phyloP scores from a whole-genome alignment of 352 stramenopile genomes.

The Phytophthora citrophthora region DNA sequence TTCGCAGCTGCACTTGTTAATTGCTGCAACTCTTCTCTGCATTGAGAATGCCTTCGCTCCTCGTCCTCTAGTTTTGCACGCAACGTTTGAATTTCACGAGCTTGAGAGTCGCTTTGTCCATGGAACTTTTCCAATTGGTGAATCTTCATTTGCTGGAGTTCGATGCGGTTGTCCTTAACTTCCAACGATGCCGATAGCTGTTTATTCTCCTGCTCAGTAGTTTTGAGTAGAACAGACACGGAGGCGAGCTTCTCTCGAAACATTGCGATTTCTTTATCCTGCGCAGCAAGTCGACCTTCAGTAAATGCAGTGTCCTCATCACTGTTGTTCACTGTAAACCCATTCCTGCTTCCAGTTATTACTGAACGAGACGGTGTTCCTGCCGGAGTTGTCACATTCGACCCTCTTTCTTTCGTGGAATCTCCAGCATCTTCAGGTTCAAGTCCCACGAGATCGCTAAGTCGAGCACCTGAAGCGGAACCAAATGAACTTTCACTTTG shows the following conservation, averaged over 20 bases:
- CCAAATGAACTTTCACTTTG: constrained; percentile 36
- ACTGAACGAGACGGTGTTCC: constrained; percentile 17
- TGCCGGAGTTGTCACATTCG: constrained; percentile 7
- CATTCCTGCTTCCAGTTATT: constrained; percentile 19
- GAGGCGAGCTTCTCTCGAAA: constrained; percentile 75
- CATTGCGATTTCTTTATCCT: constrained; percentile 76
- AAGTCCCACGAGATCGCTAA: constrained; percentile 44
- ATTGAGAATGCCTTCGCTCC: constrained; percentile 40
- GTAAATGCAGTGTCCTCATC: constrained; percentile 42
- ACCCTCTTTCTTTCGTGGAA: constrained; percentile 6
- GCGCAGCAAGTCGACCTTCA: constrained; percentile 65
- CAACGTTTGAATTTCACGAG: constrained; percentile 55
- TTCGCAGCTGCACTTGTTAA: constrained; percentile 12
- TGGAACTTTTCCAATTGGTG: constrained; percentile 67
- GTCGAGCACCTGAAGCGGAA: constrained; percentile 24
- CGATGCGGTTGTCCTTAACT: constrained; percentile 81
- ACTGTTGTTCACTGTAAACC: constrained; percentile 14
- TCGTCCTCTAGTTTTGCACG: constrained; percentile 60
- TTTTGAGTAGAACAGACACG: constrained; percentile 66
- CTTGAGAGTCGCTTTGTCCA: constrained; percentile 51
- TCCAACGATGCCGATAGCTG: constrained; percentile 60
- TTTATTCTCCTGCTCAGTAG: constrained; percentile 71
- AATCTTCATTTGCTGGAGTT: constrained; percentile 69
- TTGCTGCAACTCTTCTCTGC: constrained; percentile 56
- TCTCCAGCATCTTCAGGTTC: constrained; percentile 29